These are phyloP conservation scores for Parathielavia appendiculata DNA, from an alignment of 495 filamentous ascomycete species.

Conservation along the genomic window DNA sequence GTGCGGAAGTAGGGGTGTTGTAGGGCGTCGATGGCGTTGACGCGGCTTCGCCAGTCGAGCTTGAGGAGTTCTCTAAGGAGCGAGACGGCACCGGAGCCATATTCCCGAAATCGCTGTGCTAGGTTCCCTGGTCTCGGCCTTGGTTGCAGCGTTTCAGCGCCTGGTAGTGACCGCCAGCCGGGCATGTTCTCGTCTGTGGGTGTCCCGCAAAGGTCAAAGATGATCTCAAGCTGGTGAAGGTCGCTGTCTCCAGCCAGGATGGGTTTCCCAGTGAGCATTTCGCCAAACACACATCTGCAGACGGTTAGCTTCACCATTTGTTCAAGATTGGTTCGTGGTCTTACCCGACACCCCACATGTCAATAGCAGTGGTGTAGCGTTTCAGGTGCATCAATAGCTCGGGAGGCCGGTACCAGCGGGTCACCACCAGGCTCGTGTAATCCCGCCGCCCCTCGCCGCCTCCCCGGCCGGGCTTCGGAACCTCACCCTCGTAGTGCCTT, in stretches of 20 bases:
- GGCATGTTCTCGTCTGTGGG: conserved; percentile 93
- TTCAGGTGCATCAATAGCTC: conserved; percentile 84
- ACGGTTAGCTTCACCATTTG: conserved; percentile 25
- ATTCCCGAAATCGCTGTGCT: conserved; percentile 65
- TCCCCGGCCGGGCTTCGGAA: conserved; percentile 72
- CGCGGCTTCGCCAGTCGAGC: conserved; percentile 79
- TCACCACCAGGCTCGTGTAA: conserved; percentile 93
- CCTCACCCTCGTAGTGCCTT: conserved; percentile 82
- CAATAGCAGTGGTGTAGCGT: conserved; percentile 90
- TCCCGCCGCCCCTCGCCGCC: conserved; percentile 82
- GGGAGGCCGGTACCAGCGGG: conserved; percentile 93
- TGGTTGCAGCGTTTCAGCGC: conserved; percentile 69
- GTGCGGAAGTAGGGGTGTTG: conserved; percentile 87
- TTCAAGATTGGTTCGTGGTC: conserved; percentile 15
- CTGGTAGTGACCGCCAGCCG: conserved; percentile 75
- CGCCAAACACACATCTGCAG: conserved; percentile 85
- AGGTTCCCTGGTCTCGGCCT: conserved; percentile 61
- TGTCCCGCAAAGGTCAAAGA: conserved; percentile 89
- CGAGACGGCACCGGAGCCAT: conserved; percentile 58
- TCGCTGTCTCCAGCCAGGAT: conserved; percentile 89
- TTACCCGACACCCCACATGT: conserved; percentile 97
- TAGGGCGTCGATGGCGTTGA: conserved; percentile 92
- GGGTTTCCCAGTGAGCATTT: conserved; percentile 93
- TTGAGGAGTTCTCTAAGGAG: conserved; percentile 76
- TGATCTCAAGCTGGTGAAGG: conserved; percentile 79